phyloP scores from a whole-genome alignment of 768 basidiomycete species.

The Lactarius akahatsu region DNA sequence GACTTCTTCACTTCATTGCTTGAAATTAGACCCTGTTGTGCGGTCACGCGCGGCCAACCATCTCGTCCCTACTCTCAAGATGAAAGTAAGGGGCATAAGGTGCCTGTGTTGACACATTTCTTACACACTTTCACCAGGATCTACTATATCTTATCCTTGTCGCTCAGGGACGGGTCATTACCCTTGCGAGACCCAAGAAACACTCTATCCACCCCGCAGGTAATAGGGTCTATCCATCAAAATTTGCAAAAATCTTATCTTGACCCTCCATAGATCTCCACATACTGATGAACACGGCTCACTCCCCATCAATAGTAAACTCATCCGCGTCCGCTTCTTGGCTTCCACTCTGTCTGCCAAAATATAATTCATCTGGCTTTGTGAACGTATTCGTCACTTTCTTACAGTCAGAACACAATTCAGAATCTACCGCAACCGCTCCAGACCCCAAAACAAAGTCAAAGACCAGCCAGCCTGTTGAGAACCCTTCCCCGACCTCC shows the following conservation, averaged over 20 bases:
- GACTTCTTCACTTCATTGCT: constrained; percentile 76
- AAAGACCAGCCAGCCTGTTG: neutral
- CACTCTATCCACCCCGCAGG: constrained; percentile 95
- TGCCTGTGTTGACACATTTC: neutral
- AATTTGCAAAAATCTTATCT: constrained; percentile 10
- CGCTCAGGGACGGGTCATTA: constrained; percentile 73
- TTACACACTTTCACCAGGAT: constrained; percentile 50
- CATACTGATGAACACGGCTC: constrained; percentile 87
- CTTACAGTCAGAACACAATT: constrained; percentile 38
- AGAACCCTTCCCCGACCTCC: constrained; percentile 2
- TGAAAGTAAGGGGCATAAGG: constrained; percentile 53
- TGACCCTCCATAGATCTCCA: constrained; percentile 66
- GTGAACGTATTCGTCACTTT: constrained; percentile 89
- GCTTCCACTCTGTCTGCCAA: constrained; percentile 95
- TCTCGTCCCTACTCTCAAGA: constrained; percentile 76
- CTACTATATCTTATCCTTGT: constrained; percentile 90
- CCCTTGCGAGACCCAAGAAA: constrained; percentile 84
- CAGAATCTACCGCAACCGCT: constrained; percentile 1
- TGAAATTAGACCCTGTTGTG: constrained; percentile 67
- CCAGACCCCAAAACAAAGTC: constrained; percentile 18
- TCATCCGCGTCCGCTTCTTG: constrained; percentile 83
- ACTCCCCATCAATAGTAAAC: constrained; percentile 74
- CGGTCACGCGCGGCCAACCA: constrained; percentile 77
- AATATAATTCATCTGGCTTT: constrained; percentile 87
- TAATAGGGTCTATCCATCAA: constrained; percentile 34